Conservation (phyloP, 2,329 filamentous ascomycete species). For the Talaromyces piceae region DNA sequence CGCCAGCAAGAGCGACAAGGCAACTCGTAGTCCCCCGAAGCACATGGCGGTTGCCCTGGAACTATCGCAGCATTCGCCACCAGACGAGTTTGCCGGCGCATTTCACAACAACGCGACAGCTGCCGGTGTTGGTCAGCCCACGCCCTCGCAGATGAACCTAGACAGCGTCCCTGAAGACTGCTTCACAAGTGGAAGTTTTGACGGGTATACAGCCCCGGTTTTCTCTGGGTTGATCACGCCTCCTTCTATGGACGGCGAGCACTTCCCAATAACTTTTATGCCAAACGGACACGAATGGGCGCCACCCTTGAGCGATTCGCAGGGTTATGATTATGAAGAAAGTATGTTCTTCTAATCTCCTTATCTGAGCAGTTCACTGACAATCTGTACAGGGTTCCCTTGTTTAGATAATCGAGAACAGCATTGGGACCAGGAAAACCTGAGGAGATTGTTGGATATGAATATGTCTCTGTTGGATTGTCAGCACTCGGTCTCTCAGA, state of each 20-base stretch:
- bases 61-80: neutral
- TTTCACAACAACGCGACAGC: slow-evolving; percentile 6
- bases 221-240: slow-evolving; percentile 12
- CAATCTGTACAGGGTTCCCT: slow-evolving; percentile 2
- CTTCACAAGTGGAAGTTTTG: slow-evolving; percentile 3
- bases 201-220: neutral
- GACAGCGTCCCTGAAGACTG: slow-evolving; percentile 1
- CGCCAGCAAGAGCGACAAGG: slow-evolving; percentile 1
- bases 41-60: neutral
- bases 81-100: neutral
- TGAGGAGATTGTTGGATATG: slow-evolving; percentile 8
- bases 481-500: slow-evolving; percentile 7
- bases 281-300: neutral
- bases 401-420: slow-evolving; percentile 10
- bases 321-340: slow-evolving; percentile 7
- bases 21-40: neutral
- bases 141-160: neutral
- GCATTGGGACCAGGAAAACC: slow-evolving; percentile 10
- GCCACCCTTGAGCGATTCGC: neutral
- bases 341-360: slow-evolving; percentile 1
- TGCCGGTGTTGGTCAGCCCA: neutral
- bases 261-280: slow-evolving; percentile 1
- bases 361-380: neutral
- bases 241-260: slow-evolving; percentile 10
- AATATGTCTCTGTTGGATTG: slow-evolving; percentile 10